These are phyloP conservation scores for Vitis cinerea DNA, from an alignment of 164 flowering plant genomes.

Conservation along the genomic window DNA sequence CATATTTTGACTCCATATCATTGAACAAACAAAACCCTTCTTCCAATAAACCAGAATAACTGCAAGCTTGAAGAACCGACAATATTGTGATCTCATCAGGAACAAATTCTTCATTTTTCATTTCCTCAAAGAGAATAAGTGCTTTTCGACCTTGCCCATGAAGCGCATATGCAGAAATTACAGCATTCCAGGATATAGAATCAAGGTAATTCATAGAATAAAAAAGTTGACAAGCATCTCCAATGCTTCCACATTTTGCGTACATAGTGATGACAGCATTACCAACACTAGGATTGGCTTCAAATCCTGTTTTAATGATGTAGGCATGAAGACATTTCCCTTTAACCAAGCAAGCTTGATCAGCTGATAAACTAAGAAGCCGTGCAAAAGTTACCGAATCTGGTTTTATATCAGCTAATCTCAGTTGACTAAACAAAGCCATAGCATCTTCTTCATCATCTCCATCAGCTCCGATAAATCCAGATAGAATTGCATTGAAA, in stretches of 20 bases:
- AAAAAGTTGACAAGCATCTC: slow-evolving; percentile 24
- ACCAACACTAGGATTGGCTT: slow-evolving; percentile 12
- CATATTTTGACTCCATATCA: slow-evolving; percentile 21
- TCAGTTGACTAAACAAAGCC: slow-evolving; percentile 22
- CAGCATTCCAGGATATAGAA: slow-evolving; percentile 28
- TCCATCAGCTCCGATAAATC: slow-evolving; percentile 14
- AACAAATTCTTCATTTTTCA: slow-evolving; percentile 18
- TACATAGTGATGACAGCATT: slow-evolving; percentile 31
- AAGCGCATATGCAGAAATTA: slow-evolving; percentile 31
- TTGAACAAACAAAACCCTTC: slow-evolving; percentile 22
- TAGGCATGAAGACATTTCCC: slow-evolving; percentile 33
- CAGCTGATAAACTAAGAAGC: slow-evolving; percentile 31
- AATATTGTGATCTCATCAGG: slow-evolving; percentile 31
- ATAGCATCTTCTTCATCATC: slow-evolving; percentile 23
- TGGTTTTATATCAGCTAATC: slow-evolving; percentile 26
- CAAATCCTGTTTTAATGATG: slow-evolving; percentile 27
- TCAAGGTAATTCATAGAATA: slow-evolving; percentile 19
- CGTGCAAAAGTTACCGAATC: slow-evolving; percentile 30
- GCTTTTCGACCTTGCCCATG: slow-evolving; percentile 30
- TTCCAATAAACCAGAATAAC: slow-evolving; percentile 31
- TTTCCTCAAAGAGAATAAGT: slow-evolving; percentile 22
- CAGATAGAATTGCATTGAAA: slow-evolving; percentile 34
- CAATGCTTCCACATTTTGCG: slow-evolving; percentile 38
- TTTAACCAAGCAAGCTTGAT: slow-evolving; percentile 22
- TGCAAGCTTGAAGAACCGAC: slow-evolving; percentile 37